Percentiles rank a stretch among this genome's conserved stretches.
Conservation (phyloP, 805 yeast genomes). For the Myxozyma neglecta region DNA sequence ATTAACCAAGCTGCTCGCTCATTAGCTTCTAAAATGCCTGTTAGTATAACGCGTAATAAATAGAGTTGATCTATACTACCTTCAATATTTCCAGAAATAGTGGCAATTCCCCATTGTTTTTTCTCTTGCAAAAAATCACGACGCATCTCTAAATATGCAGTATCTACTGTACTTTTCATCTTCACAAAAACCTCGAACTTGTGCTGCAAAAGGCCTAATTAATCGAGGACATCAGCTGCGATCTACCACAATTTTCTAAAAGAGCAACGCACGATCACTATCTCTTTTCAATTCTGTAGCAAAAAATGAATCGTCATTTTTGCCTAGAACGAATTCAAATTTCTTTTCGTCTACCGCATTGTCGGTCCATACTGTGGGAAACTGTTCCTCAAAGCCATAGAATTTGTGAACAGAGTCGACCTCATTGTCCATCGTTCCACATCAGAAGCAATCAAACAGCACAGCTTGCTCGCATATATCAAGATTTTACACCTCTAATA, state of each 20-base stretch:
- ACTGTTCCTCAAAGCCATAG: constrained; percentile 25
- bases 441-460: background rate
- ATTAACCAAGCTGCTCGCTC: constrained; percentile 54
- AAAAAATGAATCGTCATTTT: background rate
- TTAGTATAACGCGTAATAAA: background rate
- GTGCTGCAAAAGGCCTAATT: constrained; percentile 26
- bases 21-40: constrained; percentile 44
- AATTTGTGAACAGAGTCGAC: constrained; percentile 12
- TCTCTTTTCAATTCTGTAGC: background rate
- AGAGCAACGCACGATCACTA: constrained; percentile 1
- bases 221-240: background rate
- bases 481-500: too few relatives aligned
- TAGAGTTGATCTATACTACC: constrained; percentile 20
- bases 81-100: constrained; percentile 43
- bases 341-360: constrained; percentile 6
- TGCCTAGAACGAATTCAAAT: constrained; percentile 12
- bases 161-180: constrained; percentile 63
- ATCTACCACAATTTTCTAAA: too few relatives aligned
- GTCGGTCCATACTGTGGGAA: constrained; percentile 23
- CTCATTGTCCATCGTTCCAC: constrained; percentile 6
- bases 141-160: constrained; percentile 55
- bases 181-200: constrained; percentile 66
- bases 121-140: constrained; percentile 40
- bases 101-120: constrained; percentile 40
- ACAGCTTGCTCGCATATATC: too few relatives aligned